A percentile compares a stretch with the other conserved stretches of the same genome.
These are phyloP conservation scores for Pseudogymnoascus sp. DNA, from an alignment of 2,329 filamentous ascomycete species.

Conservation along the genomic window DNA sequence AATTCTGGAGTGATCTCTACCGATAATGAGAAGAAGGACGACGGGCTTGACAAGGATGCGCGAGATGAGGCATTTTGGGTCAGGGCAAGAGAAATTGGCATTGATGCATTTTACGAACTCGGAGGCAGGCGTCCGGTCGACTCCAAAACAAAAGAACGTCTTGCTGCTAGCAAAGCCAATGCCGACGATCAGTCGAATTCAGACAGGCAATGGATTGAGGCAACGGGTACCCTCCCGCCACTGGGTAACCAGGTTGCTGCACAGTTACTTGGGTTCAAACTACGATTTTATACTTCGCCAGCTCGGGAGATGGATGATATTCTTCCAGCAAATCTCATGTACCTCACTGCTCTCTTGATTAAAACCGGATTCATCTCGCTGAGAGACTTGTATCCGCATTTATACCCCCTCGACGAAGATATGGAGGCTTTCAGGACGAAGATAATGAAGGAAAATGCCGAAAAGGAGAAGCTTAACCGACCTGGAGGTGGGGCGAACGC, in stretches of 20 bases:
- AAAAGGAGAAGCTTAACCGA: constrained; percentile 65
- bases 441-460: constrained; percentile 68
- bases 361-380: constrained; percentile 97
- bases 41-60: constrained; percentile 49
- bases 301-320: constrained; percentile 68
- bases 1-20: constrained; percentile 56
- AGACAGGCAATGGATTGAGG: constrained; percentile 67
- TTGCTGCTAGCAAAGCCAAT: constrained; percentile 35
- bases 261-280: constrained; percentile 92
- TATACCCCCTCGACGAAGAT: constrained; percentile 75
- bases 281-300: constrained; percentile 85
- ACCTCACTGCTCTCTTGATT: constrained; percentile 83
- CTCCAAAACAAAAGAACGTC: constrained; percentile 43
- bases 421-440: constrained; percentile 71
- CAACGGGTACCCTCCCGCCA: constrained; percentile 76
- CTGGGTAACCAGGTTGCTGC: constrained; percentile 86
- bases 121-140: constrained; percentile 64
- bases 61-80: constrained; percentile 79
- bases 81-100: constrained; percentile 65
- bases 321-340: constrained; percentile 87
- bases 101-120: constrained; percentile 85
- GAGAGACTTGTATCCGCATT: constrained; percentile 81
- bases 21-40: constrained; percentile 63
- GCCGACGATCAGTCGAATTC: constrained; percentile 30
- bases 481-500: constrained; percentile 74